Evolutionary conservation across 78 protist species (phyloP).

Genomic region (Dictyostelium capitatum): DNA sequence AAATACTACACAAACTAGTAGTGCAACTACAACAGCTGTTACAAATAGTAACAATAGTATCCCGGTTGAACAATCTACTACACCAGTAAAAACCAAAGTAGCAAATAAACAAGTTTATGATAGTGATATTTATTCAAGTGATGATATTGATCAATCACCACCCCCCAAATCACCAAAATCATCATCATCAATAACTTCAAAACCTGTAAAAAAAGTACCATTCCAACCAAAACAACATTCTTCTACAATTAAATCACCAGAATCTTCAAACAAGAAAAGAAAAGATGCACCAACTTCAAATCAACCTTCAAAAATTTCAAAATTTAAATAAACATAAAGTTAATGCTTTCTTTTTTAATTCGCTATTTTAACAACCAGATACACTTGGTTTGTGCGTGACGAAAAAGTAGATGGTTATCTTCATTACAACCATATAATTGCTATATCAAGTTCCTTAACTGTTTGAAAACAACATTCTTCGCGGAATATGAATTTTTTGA

Average conservation of each 20-base stretch:
- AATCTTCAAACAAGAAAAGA: conserved; percentile 6
- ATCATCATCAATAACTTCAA: background rate
- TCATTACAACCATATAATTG: too few species aligned
- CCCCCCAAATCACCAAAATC: conserved; percentile 12
- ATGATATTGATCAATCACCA: background rate
- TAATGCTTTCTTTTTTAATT: too few species aligned
- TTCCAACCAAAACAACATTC: background rate
- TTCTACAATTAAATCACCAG: conserved; percentile 6
- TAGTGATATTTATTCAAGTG: background rate
- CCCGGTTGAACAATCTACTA: background rate
- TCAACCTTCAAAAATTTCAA: conserved; percentile 13
- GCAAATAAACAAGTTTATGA: background rate
- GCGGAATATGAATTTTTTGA: too few species aligned
- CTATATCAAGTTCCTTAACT: too few species aligned
- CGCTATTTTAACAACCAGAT: too few species aligned
- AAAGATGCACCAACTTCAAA: background rate
- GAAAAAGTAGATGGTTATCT: too few species aligned
- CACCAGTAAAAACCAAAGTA: background rate
- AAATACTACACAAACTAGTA: background rate
- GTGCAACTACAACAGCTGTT: background rate
- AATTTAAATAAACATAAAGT: conserved; percentile 2
- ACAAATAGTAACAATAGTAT: too few species aligned
- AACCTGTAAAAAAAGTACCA: background rate
- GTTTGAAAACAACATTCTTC: too few species aligned
- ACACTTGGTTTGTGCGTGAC: too few species aligned